Conservation (phyloP, 306 rosid species). For the Leucaena leucocephala region DNA sequence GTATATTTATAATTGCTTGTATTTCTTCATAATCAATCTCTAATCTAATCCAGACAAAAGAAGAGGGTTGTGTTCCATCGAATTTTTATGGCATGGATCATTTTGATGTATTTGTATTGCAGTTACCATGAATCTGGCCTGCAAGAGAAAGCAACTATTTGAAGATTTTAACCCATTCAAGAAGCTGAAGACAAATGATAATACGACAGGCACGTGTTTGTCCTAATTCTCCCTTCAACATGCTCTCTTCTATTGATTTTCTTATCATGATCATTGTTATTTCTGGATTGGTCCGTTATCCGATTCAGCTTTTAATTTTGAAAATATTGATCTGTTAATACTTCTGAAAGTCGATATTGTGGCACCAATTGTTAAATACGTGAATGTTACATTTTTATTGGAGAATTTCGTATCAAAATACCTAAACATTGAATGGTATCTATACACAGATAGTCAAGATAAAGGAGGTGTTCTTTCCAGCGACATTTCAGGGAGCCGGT, state of each 20-base stretch:
- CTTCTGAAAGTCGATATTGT: not conserved
- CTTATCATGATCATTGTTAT: not conserved
- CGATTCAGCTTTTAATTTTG: not conserved
- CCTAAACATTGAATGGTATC: not conserved
- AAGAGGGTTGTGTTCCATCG: not conserved
- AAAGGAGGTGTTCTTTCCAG: constrained; percentile 23
- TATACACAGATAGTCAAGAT: constrained; percentile 37
- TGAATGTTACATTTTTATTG: not conserved
- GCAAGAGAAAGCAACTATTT: constrained; percentile 61
- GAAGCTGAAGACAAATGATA: constrained; percentile 68
- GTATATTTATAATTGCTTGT: not conserved
- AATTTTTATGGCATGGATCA: not conserved
- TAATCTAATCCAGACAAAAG: not conserved
- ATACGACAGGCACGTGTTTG: constrained; percentile 49
- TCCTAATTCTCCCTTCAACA: not conserved
- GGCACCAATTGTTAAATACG: not conserved
- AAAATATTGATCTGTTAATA: not conserved
- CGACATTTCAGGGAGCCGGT: constrained; percentile 33
- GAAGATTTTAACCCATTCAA: constrained; percentile 60
- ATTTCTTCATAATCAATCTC: constrained; percentile 32
- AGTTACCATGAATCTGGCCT: constrained; percentile 36
- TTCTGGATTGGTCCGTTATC: not conserved
- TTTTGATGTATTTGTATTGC: constrained; percentile 8
- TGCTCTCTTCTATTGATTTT: constrained; percentile 1
- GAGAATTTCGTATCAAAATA: not conserved